Conservation (phyloP, 1,284 basidiomycete species). For the Retiboletus flavoniger region DNA sequence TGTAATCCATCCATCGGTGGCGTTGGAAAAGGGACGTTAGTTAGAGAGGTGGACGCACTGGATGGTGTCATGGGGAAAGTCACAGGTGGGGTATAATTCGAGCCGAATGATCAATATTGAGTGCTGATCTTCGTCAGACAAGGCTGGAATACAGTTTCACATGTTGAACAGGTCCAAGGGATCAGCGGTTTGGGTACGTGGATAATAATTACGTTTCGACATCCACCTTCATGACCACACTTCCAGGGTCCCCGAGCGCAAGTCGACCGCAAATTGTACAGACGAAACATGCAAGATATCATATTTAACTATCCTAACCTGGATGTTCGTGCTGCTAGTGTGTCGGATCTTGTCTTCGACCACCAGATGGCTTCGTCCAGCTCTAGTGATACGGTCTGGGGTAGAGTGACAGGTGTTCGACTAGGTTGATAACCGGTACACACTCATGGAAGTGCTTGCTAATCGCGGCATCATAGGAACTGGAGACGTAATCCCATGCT, state of each 20-base stretch:
- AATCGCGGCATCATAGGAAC: conserved; percentile 47
- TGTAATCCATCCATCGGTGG: conserved; percentile 90
- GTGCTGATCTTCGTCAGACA: conserved; percentile 50
- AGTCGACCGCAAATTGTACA: conserved; percentile 83
- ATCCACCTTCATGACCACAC: background rate
- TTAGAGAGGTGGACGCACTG: conserved; percentile 85
- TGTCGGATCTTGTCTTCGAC: conserved; percentile 76
- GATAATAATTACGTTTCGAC: background rate
- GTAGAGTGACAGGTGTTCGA: conserved; percentile 64
- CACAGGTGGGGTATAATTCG: conserved; percentile 50
- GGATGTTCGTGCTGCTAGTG: conserved; percentile 69
- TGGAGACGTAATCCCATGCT: conserved; percentile 76
- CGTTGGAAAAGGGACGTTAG: conserved; percentile 87
- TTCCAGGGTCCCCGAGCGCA: conserved; percentile 83
- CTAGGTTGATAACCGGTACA: conserved; percentile 49
- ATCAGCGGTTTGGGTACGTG: conserved; percentile 79
- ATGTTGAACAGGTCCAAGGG: conserved; percentile 85
- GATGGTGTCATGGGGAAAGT: conserved; percentile 79
- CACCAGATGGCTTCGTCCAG: conserved; percentile 37
- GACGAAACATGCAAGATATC: conserved; percentile 72
- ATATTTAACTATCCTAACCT: conserved; percentile 68
- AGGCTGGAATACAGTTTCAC: conserved; percentile 85
- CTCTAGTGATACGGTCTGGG: conserved; percentile 37
- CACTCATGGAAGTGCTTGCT: background rate
- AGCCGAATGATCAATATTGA: background rate